phyloP scores from a whole-genome alignment of 306 rosid genomes.

The Parietaria judaica region DNA sequence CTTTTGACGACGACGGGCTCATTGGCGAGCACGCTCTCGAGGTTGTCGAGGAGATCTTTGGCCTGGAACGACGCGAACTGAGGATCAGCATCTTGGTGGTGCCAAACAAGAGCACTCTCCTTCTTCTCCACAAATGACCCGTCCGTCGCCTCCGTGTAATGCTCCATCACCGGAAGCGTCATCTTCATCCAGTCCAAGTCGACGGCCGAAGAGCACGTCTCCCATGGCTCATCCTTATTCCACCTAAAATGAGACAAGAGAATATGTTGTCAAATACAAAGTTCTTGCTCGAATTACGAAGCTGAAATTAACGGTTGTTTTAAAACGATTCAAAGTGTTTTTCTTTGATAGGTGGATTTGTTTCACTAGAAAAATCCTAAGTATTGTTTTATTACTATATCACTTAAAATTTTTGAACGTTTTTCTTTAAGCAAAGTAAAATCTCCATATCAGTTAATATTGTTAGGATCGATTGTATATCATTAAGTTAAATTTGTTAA shows the following conservation, averaged over 20 bases:
- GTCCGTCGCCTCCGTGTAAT: slow-evolving; percentile 66
- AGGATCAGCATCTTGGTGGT: slow-evolving; percentile 58
- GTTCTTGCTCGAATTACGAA: no score
- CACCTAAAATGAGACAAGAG: slow-evolving; percentile 25
- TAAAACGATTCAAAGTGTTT: no score
- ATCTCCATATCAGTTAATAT: no score
- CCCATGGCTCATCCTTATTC: slow-evolving; percentile 47
- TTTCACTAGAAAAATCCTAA: no score
- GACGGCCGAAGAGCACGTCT: slow-evolving; percentile 32
- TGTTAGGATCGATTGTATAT: no score
- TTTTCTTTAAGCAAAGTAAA: no score
- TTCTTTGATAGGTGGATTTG: no score
- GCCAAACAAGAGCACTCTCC: slow-evolving; percentile 77
- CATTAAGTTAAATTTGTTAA: no score
- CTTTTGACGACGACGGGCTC: slow-evolving; percentile 69
- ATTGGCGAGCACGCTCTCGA: slow-evolving; percentile 61
- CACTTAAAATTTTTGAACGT: no score
- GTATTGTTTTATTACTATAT: no score
- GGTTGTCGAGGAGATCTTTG: slow-evolving; percentile 71
- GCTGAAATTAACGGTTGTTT: no score
- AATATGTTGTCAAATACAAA: not conserved
- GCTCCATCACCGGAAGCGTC: slow-evolving; percentile 63
- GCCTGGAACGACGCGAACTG: slow-evolving; percentile 60
- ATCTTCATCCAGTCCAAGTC: slow-evolving; percentile 54
- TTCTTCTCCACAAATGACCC: slow-evolving; percentile 71